A percentile compares a stretch with the other conserved stretches of the same genome.
These are phyloP conservation scores for Colletotrichum lini DNA, from an alignment of 2,329 filamentous ascomycete genomes.

Conservation along the genomic window DNA sequence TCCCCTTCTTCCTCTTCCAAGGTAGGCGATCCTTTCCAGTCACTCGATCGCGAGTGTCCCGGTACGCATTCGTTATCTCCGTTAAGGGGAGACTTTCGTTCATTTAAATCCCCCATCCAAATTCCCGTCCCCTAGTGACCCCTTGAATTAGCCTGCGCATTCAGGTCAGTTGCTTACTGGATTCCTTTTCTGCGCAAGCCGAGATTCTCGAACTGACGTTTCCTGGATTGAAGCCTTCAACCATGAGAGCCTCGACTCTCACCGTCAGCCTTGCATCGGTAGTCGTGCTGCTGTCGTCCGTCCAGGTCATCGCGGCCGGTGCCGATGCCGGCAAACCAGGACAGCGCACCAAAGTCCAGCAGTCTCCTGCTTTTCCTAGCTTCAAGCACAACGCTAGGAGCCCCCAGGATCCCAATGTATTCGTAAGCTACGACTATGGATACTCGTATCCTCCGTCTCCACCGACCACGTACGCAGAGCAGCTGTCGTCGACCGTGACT, in stretches of 20 bases:
- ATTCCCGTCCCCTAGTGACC: neutral
- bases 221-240: neutral
- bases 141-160: neutral
- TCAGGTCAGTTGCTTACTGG: neutral
- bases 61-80: slow-evolving; percentile 10
- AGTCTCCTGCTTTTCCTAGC: neutral
- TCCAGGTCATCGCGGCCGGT: slow-evolving; percentile 37
- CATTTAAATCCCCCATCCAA: neutral
- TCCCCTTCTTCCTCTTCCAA: neutral
- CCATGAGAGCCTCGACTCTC: slow-evolving; percentile 56
- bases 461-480: slow-evolving; percentile 30
- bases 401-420: neutral
- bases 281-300: slow-evolving; percentile 47
- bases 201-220: neutral
- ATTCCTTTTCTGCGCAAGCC: neutral
- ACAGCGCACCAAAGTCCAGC: neutral
- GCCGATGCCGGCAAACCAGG: neutral
- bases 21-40: neutral
- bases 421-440: slow-evolving; percentile 40
- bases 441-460: slow-evolving; percentile 25
- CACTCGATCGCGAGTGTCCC: neutral
- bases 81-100: neutral
- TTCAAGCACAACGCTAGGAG: slow-evolving; percentile 2
- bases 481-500: slow-evolving; percentile 15
- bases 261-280: slow-evolving; percentile 53